Evolutionary conservation across 169 alveolate genomes (phyloP).

Genomic region (Cryptosporidium canis): DNA sequence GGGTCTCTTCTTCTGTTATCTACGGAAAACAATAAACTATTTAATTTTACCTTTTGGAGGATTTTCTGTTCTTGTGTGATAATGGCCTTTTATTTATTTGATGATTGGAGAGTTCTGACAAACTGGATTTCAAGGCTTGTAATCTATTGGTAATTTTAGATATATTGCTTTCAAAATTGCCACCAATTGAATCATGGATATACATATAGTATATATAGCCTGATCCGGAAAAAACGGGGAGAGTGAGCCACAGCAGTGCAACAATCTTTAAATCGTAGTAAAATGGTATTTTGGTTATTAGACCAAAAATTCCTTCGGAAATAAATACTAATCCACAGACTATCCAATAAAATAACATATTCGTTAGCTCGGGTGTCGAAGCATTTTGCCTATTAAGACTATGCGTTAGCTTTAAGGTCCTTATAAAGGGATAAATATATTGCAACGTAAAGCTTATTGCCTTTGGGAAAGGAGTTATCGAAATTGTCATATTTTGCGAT

Average conservation of each 20-base stretch:
- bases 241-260: slow-evolving; percentile 19
- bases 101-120: neutral
- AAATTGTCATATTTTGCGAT: neutral
- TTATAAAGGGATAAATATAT: slow-evolving; percentile 11
- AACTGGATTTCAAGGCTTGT: neutral
- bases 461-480: slow-evolving; percentile 24
- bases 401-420: neutral
- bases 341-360: slow-evolving; percentile 28
- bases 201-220: slow-evolving; percentile 46
- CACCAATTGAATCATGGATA: neutral
- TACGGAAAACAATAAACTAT: neutral
- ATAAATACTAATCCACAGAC: neutral
- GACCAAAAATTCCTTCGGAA: neutral
- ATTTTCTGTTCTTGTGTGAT: neutral
- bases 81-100: neutral
- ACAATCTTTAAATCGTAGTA: slow-evolving; percentile 20
- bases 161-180: neutral
- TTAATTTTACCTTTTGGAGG: neutral
- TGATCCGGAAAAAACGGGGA: slow-evolving; percentile 28
- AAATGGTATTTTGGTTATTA: slow-evolving; percentile 10
- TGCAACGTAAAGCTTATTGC: slow-evolving; percentile 8
- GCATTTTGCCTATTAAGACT: neutral
- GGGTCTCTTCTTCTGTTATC: slow-evolving; percentile 8
- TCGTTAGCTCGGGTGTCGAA: neutral
- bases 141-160: neutral